phyloP scores from a whole-genome alignment of 306 rosid species.

The Astragalus glycyphyllos region DNA sequence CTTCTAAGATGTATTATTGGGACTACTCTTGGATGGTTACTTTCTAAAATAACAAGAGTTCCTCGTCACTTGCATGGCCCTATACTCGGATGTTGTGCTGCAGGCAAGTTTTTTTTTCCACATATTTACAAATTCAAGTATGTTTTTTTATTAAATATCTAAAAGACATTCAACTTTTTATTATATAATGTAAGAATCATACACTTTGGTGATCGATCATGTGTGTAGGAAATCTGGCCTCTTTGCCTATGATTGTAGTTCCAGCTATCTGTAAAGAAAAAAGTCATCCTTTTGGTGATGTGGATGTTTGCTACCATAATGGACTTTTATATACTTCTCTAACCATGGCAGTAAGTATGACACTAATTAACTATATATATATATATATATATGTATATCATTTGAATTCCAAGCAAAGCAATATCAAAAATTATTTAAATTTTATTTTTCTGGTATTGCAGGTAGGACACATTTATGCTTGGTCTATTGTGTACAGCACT shows the following conservation, averaged over 20 bases:
- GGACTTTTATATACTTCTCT: constrained; percentile 46
- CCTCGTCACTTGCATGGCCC: constrained; percentile 47
- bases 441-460: constrained; percentile 19
- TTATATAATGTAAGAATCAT: no score
- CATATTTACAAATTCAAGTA: background rate
- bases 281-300: constrained; percentile 42
- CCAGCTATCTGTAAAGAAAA: constrained; percentile 46
- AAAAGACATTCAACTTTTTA: no score
- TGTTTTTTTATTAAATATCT: no score
- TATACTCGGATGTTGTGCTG: constrained; percentile 51
- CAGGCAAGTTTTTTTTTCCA: constrained; percentile 40
- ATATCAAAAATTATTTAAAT: background rate
- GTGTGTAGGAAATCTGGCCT: constrained; percentile 45
- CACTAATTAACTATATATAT: background rate
- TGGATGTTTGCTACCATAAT: constrained; percentile 36
- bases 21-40: constrained; percentile 48
- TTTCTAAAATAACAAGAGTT: constrained; percentile 41
- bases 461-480: constrained; percentile 47
- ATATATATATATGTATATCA: no score
- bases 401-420: background rate
- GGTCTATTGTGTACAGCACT: constrained; percentile 50
- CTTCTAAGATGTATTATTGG: constrained; percentile 46
- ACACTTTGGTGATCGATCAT: no score
- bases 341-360: constrained; percentile 48
- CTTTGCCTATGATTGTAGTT: constrained; percentile 38